Base-by-base conservation (phyloP, 2,329 filamentous ascomycete genomes). In the Ceratocystis eucalypticola region DNA sequence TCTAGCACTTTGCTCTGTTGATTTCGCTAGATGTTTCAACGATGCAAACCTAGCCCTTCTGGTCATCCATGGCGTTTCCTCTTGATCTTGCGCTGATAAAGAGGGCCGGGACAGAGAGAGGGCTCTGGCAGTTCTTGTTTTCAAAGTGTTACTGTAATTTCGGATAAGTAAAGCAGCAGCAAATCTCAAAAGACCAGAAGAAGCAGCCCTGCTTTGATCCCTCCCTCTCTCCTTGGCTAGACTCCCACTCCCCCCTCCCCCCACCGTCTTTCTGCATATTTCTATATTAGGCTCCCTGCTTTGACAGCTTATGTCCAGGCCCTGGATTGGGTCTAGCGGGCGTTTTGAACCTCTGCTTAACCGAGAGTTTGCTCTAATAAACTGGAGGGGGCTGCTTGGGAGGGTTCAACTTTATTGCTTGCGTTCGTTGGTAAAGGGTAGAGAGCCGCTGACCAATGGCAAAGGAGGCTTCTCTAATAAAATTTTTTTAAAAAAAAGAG, bases 11-110 rank as follows among this genome's bases (percentile, higher is more conserved):
- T 41, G 10, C 12, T 41, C 22, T 50, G 46, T 22, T 57, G 25
- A 57, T 57, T 57, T 57, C 53, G 25, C 53, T 57, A 57, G 17
- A 22, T 57, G 53, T 57, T 57, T 57, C 22, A 33, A 57, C 53
- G 17, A 17, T 33, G 53, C 17, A 25, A 57, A 57, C 53, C 17
- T 30, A 8, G n/a, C 46, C 22, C 28, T 30, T 57, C 17, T 57
- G 53, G 5, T 33, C 4, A 33, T 25, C 53, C 53, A 30, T 30
- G 20, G 15, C 17, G 22, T 30, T 57, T 57, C 25, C 17, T 33
- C 17, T 57, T 28, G 28, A 25, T 30, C 17, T 57, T 57, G 53
- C 25, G n/a, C 53, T 30, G 53, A 8, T 7, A 33, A 20, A 15
- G 46, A 50, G 10, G 46, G 46, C 46, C 22, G n/a, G 22, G 46